Base-by-base conservation (phyloP, 106 monocot species). In the Narthecium ossifragum region DNA sequence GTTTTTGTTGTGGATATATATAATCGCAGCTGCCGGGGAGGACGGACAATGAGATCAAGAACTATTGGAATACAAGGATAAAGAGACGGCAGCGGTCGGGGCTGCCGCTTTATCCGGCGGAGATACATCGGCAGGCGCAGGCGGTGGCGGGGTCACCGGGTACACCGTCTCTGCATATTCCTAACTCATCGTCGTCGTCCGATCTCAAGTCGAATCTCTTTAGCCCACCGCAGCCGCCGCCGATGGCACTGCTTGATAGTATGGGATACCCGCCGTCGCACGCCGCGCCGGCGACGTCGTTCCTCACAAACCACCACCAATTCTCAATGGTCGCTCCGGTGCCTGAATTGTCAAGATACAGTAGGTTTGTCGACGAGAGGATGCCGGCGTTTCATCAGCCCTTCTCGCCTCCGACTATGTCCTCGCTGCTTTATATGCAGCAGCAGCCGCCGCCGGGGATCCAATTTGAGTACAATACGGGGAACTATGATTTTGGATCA, bases 21-120 rank as follows among this genome's bases (percentile, higher is more conserved):
- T 9, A 10, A 20, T 53, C 8, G 64, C 59, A 83, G 79, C 23
- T 88, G 15, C 87, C 82, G 2, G 87, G 87, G 45, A 68, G 87
- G 48, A 88, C 87, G 2, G 82, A 88, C 62, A 88, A 88, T 56
- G 87, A 88, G 60, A 88, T 88, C 38, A 88, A 88, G 59, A 88
- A 88, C 66, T 88, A 73, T 61, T 84, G 86, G 86, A 85, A 85
- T 70, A 80, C 80, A 6, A 51, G 77, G 46, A 68, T 77, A 51
- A 88, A 88, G 62, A 55, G 79, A 12, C 54, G 65, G 51, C 73
- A 80, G 67, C 72, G 79, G 6, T 74, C 75, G 0, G 78, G 78
- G 1, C 27, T 81, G 7, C 83, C 83, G 9, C 45, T 80, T 6
- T 84, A 78, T 73, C 81, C 73, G 29, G 52, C 65, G n/a, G 72